A percentile compares a stretch with the other conserved stretches of the same genome.
Evolutionary conservation across 116 monocot genomes (phyloP).

Genomic region (Phalaenopsis hybrid): DNA sequence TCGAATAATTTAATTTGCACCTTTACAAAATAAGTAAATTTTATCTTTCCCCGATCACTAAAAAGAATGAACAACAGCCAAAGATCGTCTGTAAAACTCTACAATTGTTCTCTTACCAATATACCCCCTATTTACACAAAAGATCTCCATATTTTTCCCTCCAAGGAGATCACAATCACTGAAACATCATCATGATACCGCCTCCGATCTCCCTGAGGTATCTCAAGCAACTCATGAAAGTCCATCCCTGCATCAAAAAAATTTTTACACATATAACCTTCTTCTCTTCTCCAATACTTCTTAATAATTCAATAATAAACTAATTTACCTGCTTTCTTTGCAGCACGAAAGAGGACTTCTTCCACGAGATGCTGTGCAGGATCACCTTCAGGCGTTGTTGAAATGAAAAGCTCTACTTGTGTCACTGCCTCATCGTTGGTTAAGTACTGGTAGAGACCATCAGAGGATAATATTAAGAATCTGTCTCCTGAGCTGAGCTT

Average conservation of each 20-base stretch:
- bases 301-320: too few species aligned
- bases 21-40: background rate
- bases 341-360: conserved; percentile 71
- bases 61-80: background rate
- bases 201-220: conserved; percentile 80
- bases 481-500: conserved; percentile 46
- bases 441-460: conserved; percentile 90
- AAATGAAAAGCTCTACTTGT: conserved; percentile 63
- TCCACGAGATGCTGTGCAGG: conserved; percentile 88
- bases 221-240: conserved; percentile 77
- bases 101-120: background rate
- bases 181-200: conserved; percentile 89
- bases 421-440: conserved; percentile 73
- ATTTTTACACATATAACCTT: conserved; percentile 51
- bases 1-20: background rate
- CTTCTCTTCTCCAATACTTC: conserved; percentile 36
- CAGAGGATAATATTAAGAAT: conserved; percentile 82
- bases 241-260: conserved; percentile 83
- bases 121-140: conserved; percentile 42
- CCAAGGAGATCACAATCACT: conserved; percentile 75
- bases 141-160: conserved; percentile 81
- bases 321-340: conserved; percentile 46
- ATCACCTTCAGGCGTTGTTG: conserved; percentile 67
- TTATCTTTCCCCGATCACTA: background rate
- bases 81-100: background rate